A percentile compares a stretch with the other conserved stretches of the same genome.
Evolutionary conservation across 345 rosid genomes (phyloP).

Genomic region (Salix suchowensis): DNA sequence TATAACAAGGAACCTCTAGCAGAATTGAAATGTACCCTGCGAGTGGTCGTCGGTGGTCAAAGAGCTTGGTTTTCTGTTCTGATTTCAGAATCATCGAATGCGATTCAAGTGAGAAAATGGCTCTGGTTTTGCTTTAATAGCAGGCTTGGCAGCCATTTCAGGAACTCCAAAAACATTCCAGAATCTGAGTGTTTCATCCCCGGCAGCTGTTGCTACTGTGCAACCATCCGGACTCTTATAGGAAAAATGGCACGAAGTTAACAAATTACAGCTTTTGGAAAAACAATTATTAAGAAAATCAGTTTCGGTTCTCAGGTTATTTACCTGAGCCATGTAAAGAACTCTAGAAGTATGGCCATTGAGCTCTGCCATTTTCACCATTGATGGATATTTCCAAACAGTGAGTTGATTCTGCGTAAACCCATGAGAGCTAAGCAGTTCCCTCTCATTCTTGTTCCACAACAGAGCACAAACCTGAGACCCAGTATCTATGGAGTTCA

Average conservation of each 20-base stretch:
- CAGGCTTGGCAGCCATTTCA: conserved; percentile 9
- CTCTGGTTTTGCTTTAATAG: conserved; percentile 2
- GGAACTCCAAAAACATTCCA: conserved; percentile 29
- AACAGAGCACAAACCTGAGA: conserved; percentile 42
- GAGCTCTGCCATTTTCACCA: conserved; percentile 44
- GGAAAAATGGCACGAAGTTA: background rate
- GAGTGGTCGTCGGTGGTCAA: no score
- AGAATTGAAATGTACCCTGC: no score
- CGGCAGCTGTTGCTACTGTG: conserved; percentile 30
- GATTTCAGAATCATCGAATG: background rate
- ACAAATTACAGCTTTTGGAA: background rate
- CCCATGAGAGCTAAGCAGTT: conserved; percentile 47
- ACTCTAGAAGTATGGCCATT: conserved; percentile 43
- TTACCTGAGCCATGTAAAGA: conserved; percentile 48
- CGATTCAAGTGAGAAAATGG: conserved; percentile 14
- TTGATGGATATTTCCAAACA: conserved; percentile 47
- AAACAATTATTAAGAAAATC: background rate
- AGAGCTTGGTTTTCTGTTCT: no score
- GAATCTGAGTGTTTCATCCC: conserved; percentile 21
- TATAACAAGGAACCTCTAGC: no score
- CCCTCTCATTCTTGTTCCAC: conserved; percentile 51
- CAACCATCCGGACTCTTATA: conserved; percentile 26
- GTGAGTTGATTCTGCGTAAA: conserved; percentile 42
- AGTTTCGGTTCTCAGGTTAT: background rate
- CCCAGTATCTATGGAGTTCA: conserved; percentile 30